Evolutionary conservation across 106 monocot species (phyloP), one percentile per base, ranked within the genome.

Genomic region (Chionographis japonica): DNA sequence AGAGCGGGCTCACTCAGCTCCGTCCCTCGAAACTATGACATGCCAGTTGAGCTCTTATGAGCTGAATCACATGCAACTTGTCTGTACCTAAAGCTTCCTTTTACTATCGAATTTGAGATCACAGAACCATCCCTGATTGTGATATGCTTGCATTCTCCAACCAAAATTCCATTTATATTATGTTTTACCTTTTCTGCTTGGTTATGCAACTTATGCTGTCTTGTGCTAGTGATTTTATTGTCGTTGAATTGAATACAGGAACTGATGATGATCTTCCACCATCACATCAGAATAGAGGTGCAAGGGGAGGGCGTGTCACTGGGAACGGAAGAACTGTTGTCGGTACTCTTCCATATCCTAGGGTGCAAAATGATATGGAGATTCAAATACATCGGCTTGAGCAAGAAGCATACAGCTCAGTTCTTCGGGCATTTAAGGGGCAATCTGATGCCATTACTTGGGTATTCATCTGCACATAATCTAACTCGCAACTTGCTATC

Each of bases 371-470:
- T 75, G 87, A 93, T 61, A 99, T 99, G 93, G 98, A 99, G 66
- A 62, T 56, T 42, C 93, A 88, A 82, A 99, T 99, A 17, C 98
- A 99, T 75, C 79, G 65, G 54, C 85, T 99, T 50, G 98, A 99
- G 60, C 90, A 88, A 73, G 98, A 99, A 62, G 98, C 98, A 57
- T 99, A 99, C 37, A 79, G 77, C 65, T 81, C 90, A 19, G 93
- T 99, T 85, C 88, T 99, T 63, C 74, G 90, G 12, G 98, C 98
- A 67, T 99, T 99, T 64, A 93, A 93, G 72, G 98, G 93, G 56
- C 98, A 99, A 65, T 93, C 98, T 65, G 98, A 99, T 81, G 93
- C 90, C 11, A 93, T 99, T 59, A 90, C 90, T 70, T 99, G 98
- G 98, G 98, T 99, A 83, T 54, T 38, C 50, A 73, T 63, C 12